These are phyloP conservation scores for Starmerella davenportii DNA, from an alignment of 805 yeast species.

Conservation along the genomic window DNA sequence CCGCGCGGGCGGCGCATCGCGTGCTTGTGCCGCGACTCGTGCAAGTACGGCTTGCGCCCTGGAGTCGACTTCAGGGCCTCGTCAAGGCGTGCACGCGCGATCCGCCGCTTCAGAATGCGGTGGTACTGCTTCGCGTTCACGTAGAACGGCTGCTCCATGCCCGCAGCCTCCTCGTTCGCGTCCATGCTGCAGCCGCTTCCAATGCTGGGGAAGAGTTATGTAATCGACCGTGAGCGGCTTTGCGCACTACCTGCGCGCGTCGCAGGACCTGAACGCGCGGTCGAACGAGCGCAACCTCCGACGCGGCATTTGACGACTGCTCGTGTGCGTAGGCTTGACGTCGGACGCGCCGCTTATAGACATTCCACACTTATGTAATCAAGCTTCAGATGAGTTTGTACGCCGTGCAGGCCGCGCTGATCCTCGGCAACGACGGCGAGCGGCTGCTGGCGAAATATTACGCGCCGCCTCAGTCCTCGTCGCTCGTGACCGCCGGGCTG, in stretches of 20 bases:
- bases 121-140: slow-evolving; percentile 97
- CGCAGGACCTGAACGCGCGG: too few relatives aligned
- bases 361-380: too few relatives aligned
- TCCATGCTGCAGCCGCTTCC: not conserved
- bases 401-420: slow-evolving; percentile 60
- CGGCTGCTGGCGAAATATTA: slow-evolving; percentile 76
- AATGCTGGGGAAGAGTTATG: not conserved
- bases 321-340: too few relatives aligned
- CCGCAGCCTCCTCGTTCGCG: not conserved
- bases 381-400: slow-evolving; percentile 54
- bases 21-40: slow-evolving; percentile 93
- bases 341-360: too few relatives aligned
- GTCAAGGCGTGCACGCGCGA: slow-evolving; percentile 84
- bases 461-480: slow-evolving; percentile 35
- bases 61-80: slow-evolving; percentile 74
- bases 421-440: slow-evolving; percentile 66
- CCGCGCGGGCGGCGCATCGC: slow-evolving; percentile 99
- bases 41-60: slow-evolving; percentile 83
- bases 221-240: too few relatives aligned
- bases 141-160: slow-evolving; percentile 72
- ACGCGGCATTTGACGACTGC: too few relatives aligned
- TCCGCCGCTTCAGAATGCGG: slow-evolving; percentile 76
- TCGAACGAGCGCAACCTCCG: too few relatives aligned
- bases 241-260: too few relatives aligned
- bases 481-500: slow-evolving; percentile 25